Base-by-base conservation (phyloP, 139 green algal genomes). In the Limnomonas spitsbergensis region DNA sequence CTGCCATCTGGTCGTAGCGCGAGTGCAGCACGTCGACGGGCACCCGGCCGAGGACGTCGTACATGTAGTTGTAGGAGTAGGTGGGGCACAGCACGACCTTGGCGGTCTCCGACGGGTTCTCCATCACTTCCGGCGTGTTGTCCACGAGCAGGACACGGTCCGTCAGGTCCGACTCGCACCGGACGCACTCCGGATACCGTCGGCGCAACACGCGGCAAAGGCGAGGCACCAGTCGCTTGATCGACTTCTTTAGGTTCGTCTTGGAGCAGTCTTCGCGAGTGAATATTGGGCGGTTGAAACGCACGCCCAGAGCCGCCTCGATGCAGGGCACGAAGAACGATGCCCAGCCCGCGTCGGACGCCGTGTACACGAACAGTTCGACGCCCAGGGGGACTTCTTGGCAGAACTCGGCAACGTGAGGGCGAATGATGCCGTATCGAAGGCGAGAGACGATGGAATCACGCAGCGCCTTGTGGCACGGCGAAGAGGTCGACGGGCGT, bases 351-450 rank as follows among this genome's bases (percentile, higher is more conserved):
- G 6, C 27, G 24, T 32, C n/a, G 27, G 26, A 38, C 61, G 61
- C 61, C 6, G 61, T 71, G 61, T 71, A 71, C 61, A 71, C 61
- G 61, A 71, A 71, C 9, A 71, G n/a, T 20, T 71, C 61, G 27
- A 35, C 26, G n/a, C 6, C 9, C 24, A 20, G 9, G 9, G 61
- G 24, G 6, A 20, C 24, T 9, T 56, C 47, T 56, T 56, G 47
- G 26, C 24, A 71, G 61, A 71, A 71, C 61, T 71, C n/a, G 24
- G 61, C 61, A 6, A 71, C 26, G n/a, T 34, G 26, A 31, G 61
- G 61, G 6, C 61, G 61, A 20, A 71, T 20, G 26, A 71, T 31
- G 26, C 61, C 61, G 61, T 71, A 38, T 6, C n/a, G 26, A 6
- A 71, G n/a, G 26, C 26, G 26, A 6, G 27, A 35, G 61, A 71